Base-by-base conservation (phyloP, 2,329 filamentous ascomycete species). In the Dothideomycetes sp. region DNA sequence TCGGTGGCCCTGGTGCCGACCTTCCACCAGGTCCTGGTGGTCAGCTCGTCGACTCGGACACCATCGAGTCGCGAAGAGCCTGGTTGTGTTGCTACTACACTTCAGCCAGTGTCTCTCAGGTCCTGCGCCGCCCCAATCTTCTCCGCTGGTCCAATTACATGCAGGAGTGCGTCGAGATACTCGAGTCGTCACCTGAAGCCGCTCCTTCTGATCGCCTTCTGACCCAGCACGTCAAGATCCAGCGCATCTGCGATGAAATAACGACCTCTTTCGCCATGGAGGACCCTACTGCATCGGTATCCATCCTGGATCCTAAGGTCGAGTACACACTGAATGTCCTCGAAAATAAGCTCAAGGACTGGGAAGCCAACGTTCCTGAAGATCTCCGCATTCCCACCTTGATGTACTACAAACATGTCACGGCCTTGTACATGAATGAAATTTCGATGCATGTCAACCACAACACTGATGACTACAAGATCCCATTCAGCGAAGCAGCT, bases 71-170 rank as follows among this genome's bases (percentile, higher is more conserved):
- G 6, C 64, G 74, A 39, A 61, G 76, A 39, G 71, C 74, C 1
- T 79, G 76, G 67, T 56, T 79, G 27, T 71, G 69, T 1, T 78
- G 74, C 56, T 80, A 80, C 57, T 75, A 76, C 49, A 58, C 78
- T 45, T 72, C 69, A 40, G 71, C 70, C 38, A 77, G 73, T 50
- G 70, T 70, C 8, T 67, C 74, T 12, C 74, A 76, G 64, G 69
- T 76, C 8, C 59, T 79, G 25, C 64, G 76, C 28, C 67, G 76
- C 11, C 68, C 73, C 0, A 73, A 77, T 27, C 62, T 79, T 2
- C 61, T 78, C 13, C 70, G 73, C 12, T 79, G 75, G 73, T 71
- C 69, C 18, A 68, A 74, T 20, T 79, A 79, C 53, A 77, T 78
- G 66, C 71, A 76, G 33, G 74, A 80, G 50, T 77, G 72, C 49